Evolutionary conservation across 192 early-diverging fungal genomes (phyloP), one percentile per base, ranked within the genome.

Genomic region (Linnemannia hyalina): DNA sequence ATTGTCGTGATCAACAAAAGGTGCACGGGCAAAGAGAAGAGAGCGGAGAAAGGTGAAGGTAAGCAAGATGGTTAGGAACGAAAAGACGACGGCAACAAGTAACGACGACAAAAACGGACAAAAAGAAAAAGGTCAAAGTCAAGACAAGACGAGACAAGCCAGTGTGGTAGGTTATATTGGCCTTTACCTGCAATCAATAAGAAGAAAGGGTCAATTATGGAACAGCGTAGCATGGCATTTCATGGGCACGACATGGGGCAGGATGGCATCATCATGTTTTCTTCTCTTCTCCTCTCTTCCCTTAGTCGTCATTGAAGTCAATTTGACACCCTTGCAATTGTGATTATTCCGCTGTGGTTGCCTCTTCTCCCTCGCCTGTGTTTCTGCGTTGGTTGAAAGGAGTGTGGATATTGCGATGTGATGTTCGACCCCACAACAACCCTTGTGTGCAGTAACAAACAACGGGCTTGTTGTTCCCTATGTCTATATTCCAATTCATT

Each of bases 221-320:
- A 65, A 65, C 29, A 65, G 20, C 22, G 70, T 42, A 42, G 20
- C 40, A 71, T 71, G 41, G 40, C 36, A 71, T 71, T 65, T 65
- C 60, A 65, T 65, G 60, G 40, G 8, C 40, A 44, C 23, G 20
- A 42, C 40, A 71, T 71, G 70, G 36, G 36, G 36, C 70, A 42
- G 38, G 54, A 75, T 60, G 54, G 74, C 20, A 57, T 55, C 22
- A 57, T n/a, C 72, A 49, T 49, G 26, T 13, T 46, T 47, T 55
- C 32, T 36, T 74, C 22, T 9, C 72, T 49, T 74, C 29, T 20
- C 18, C 18, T 6, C 15, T 52, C 47, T 74, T 46, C 29, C 47
- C 32, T 54, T 74, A 0, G 55, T 60, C 60, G 60, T 65, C 60
- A 65, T 65, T 9, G 29, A 32, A 65, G 60, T 63, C 9, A 29